Percentiles rank a stretch among this genome's conserved stretches.
Evolutionary conservation across 2,329 filamentous ascomycete species (phyloP).

Genomic region (Phyllachora maydis): DNA sequence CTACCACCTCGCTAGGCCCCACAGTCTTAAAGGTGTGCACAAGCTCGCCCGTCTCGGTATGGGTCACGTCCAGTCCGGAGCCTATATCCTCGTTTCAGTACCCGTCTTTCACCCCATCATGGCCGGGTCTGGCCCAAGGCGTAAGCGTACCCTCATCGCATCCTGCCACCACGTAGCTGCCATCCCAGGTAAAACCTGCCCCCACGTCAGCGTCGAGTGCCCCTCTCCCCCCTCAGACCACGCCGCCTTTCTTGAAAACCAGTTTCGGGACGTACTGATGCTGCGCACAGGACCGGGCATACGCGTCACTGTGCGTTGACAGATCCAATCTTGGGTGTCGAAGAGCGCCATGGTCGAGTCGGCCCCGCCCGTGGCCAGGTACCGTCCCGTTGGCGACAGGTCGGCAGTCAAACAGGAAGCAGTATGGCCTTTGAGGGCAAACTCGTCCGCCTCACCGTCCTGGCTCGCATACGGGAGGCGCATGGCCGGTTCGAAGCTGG

Average conservation of each 20-base stretch:
- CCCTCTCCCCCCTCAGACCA: too few relatives aligned
- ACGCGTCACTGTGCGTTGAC: conserved; percentile 46
- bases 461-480: conserved; percentile 22
- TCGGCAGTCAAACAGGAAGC: conserved; percentile 49
- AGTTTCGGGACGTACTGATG: conserved; percentile 26
- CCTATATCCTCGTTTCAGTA: too few relatives aligned
- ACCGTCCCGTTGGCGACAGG: conserved; percentile 49
- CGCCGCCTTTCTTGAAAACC: not conserved
- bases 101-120: too few relatives aligned
- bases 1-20: conserved; percentile 42
- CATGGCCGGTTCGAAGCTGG: conserved; percentile 35
- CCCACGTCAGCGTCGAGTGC: conserved; percentile 9
- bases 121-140: too few relatives aligned
- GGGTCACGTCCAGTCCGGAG: conserved; percentile 45
- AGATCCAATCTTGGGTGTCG: conserved; percentile 63
- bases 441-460: conserved; percentile 19
- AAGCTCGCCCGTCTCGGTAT: conserved; percentile 54
- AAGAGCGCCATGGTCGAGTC: conserved; percentile 60
- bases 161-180: conserved; percentile 52
- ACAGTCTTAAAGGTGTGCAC: conserved; percentile 52
- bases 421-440: conserved; percentile 51
- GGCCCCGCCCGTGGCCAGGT: conserved; percentile 53
- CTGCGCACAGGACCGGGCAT: conserved; percentile 51
- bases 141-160: conserved; percentile 52
- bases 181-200: conserved; percentile 57